Percentiles rank a stretch among this genome's conserved stretches.
These are phyloP conservation scores for Cucurbita maxima DNA, from an alignment of 306 rosid genomes.

Conservation along the genomic window DNA sequence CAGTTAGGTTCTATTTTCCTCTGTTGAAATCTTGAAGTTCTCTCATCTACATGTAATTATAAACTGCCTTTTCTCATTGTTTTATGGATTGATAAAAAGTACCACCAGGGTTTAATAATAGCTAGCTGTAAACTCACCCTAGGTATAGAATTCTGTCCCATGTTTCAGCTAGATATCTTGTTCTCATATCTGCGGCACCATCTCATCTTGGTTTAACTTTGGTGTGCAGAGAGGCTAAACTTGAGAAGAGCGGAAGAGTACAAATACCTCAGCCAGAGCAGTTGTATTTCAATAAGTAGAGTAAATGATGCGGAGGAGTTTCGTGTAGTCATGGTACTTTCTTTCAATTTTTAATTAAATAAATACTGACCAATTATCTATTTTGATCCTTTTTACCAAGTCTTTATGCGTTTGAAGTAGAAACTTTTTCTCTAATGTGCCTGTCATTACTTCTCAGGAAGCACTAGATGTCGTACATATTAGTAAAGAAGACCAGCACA, in stretches of 20 bases:
- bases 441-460: slow-evolving; percentile 35
- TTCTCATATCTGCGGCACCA: not conserved
- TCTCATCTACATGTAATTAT: not conserved
- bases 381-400: not conserved
- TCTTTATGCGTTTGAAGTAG: not conserved
- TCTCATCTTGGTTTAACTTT: slow-evolving; percentile 12
- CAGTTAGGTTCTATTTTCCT: not conserved
- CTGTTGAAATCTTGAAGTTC: not conserved
- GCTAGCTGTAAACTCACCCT: not conserved
- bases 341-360: not conserved
- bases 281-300: slow-evolving; percentile 60
- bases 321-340: slow-evolving; percentile 49
- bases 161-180: not conserved
- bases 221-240: slow-evolving; percentile 56
- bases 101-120: not conserved
- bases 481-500: slow-evolving; percentile 69
- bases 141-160: not conserved
- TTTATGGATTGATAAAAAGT: not conserved
- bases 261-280: slow-evolving; percentile 77
- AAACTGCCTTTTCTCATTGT: not conserved
- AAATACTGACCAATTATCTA: not conserved
- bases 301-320: slow-evolving; percentile 87
- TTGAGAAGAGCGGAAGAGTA: slow-evolving; percentile 58
- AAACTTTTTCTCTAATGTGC: not conserved
- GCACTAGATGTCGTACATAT: slow-evolving; percentile 90